phyloP scores from a whole-genome alignment of 805 yeast species.

The Wickerhamiella lipophila region DNA sequence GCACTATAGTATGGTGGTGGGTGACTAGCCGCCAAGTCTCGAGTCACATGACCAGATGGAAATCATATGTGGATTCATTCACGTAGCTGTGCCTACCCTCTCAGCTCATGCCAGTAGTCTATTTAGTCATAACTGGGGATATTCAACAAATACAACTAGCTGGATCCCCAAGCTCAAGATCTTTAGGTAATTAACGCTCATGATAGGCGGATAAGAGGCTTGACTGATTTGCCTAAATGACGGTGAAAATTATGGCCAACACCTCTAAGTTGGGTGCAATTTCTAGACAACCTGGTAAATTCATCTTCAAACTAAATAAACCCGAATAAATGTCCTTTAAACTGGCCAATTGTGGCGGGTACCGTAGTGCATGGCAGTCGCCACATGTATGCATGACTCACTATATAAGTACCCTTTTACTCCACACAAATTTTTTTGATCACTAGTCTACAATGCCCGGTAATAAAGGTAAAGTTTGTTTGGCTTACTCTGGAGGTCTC shows the following conservation, averaged over 20 bases:
- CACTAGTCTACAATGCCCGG: too few relatives aligned
- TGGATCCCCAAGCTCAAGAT: too few relatives aligned
- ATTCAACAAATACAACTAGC: too few relatives aligned
- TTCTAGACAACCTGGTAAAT: background rate
- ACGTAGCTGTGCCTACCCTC: too few relatives aligned
- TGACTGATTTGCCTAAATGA: background rate
- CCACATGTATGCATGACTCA: constrained; percentile 2
- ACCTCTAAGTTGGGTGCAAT: background rate
- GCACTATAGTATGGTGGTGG: too few relatives aligned
- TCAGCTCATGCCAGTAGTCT: too few relatives aligned
- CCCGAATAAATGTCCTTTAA: background rate
- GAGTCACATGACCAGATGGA: too few relatives aligned
- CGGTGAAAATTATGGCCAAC: background rate
- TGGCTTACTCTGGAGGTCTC: constrained; percentile 98
- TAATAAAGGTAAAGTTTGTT: constrained; percentile 98
- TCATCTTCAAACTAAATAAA: background rate
- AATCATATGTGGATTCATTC: too few relatives aligned
- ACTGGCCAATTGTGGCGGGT: background rate
- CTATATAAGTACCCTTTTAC: background rate
- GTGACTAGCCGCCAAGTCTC: too few relatives aligned
- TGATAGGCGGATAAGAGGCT: background rate
- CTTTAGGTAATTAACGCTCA: background rate
- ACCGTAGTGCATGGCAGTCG: background rate
- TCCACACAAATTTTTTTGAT: too few relatives aligned
- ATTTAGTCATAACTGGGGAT: background rate